Percentiles rank a stretch among this genome's conserved stretches.
Conservation (phyloP, 2,329 filamentous ascomycete species). For the Penicillium sp. region DNA sequence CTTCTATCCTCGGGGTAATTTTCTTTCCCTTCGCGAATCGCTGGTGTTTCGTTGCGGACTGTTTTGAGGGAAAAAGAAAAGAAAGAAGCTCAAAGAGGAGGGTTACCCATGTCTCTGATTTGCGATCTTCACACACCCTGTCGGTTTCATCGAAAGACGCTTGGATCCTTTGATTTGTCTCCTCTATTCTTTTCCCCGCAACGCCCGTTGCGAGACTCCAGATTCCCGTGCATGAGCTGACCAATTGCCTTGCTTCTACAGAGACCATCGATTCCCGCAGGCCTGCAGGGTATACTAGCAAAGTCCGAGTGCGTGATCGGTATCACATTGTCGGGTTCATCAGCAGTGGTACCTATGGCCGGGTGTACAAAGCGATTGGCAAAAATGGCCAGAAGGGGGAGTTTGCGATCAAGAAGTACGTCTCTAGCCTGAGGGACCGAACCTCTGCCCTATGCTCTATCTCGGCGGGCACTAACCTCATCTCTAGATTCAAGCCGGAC, state of each 20-base stretch:
- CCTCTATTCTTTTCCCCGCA: constrained; percentile 12
- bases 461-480: constrained; percentile 11
- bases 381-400: constrained; percentile 73
- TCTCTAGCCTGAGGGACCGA: constrained; percentile 7
- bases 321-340: constrained; percentile 99
- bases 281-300: constrained; percentile 61
- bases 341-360: constrained; percentile 94
- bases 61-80: not conserved
- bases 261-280: constrained; percentile 43
- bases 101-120: constrained; percentile 12
- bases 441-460: constrained; percentile 1
- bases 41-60: constrained; percentile 2
- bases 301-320: constrained; percentile 85
- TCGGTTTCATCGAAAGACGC: constrained; percentile 17
- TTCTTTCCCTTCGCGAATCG: constrained; percentile 13
- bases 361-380: constrained; percentile 92
- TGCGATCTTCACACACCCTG: constrained; percentile 14
- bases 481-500: constrained; percentile 82
- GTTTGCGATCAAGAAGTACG: constrained; percentile 96
- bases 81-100: not conserved
- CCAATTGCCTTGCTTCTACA: constrained; percentile 20
- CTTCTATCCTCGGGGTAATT: constrained; percentile 47
- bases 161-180: constrained; percentile 22
- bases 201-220: constrained; percentile 10
- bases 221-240: constrained; percentile 26